Evolutionary conservation across 352 stramenopile genomes (phyloP).

Genomic region (Globisporangium alternatum): DNA sequence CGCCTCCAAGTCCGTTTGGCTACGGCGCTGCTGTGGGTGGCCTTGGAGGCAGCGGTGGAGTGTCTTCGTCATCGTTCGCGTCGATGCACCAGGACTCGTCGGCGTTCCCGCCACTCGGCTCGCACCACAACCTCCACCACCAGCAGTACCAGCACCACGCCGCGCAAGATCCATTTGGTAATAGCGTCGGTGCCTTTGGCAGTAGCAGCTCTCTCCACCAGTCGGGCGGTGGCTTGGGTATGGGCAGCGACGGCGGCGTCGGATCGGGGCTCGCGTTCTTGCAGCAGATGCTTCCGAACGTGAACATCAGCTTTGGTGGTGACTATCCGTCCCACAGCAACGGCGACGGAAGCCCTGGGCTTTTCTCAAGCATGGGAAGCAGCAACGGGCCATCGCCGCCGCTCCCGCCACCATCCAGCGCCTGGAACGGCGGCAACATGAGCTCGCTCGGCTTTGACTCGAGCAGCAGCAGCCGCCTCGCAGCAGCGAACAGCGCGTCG

Average conservation of each 20-base stretch:
- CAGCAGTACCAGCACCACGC: conserved; percentile 19
- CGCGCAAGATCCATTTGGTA: conserved; percentile 28
- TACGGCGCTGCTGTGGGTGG: conserved; percentile 15
- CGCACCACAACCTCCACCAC: conserved; percentile 25
- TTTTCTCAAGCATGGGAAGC: conserved; percentile 7
- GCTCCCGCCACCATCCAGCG: conserved; percentile 4
- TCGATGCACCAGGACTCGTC: conserved; percentile 26
- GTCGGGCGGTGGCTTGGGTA: conserved; percentile 16
- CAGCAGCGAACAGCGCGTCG: conserved; percentile 11
- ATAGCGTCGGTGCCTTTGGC: conserved; percentile 23
- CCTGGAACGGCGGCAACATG: conserved; percentile 11
- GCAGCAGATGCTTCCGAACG: conserved; percentile 86
- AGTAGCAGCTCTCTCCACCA: conserved; percentile 16
- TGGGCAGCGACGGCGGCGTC: conserved; percentile 5
- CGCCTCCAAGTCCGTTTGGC: conserved; percentile 16
- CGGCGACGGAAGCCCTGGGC: not conserved
- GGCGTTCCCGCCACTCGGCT: conserved; percentile 39
- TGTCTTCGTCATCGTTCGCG: conserved; percentile 20
- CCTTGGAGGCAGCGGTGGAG: not conserved
- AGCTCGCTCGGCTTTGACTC: conserved; percentile 23
- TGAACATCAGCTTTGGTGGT: conserved; percentile 86
- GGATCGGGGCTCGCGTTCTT: conserved; percentile 66
- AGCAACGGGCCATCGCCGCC: not conserved
- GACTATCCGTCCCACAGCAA: conserved; percentile 38
- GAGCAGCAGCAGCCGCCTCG: conserved; percentile 2